Conservation (phyloP, 192 early-diverging fungal species). For the Coemansia sp. region DNA sequence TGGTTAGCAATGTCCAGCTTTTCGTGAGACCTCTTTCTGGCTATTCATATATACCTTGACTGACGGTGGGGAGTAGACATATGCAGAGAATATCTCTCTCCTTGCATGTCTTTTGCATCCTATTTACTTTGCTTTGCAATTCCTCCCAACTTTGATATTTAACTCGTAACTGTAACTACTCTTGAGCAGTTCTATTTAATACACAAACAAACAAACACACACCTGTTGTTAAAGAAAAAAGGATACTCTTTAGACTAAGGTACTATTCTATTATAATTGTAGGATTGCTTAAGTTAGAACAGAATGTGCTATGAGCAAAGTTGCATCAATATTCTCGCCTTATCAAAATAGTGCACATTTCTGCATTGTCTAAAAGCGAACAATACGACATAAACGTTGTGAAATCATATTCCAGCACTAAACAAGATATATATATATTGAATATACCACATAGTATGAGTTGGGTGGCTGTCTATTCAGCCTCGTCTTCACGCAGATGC, state of each 20-base stretch:
- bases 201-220: constrained; percentile 2
- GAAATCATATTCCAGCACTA: neutral
- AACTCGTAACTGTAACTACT: constrained; percentile 1
- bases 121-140: neutral
- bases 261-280: neutral
- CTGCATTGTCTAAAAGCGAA: neutral
- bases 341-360: neutral
- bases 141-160: neutral
- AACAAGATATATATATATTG: neutral
- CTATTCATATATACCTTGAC: neutral
- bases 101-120: constrained; percentile 1
- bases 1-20: neutral
- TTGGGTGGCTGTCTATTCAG: neutral
- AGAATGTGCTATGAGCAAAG: neutral
- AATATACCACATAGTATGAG: neutral
- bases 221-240: neutral
- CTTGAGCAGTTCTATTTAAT: neutral
- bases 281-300: neutral
- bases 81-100: neutral
- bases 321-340: neutral
- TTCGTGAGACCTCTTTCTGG: neutral
- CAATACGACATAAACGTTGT: neutral
- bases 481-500: neutral
- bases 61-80: neutral
- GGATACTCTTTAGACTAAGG: neutral